Evolutionary conservation across 106 monocot genomes (phyloP).

Genomic region (Dendrobium huoshanense): DNA sequence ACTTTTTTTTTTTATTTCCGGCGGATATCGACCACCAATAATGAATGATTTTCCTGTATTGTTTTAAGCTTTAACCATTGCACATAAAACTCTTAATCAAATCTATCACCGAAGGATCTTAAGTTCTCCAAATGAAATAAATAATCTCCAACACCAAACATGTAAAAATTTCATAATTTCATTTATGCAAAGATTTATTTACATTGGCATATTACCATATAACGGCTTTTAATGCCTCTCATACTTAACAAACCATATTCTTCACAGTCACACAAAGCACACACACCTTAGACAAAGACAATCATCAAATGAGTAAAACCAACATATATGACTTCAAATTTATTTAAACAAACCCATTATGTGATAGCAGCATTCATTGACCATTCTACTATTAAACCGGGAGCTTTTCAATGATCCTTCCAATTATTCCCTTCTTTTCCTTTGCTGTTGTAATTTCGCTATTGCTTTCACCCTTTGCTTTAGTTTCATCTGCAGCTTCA

Average conservation of each 20-base stretch:
- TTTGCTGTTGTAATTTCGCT: background rate
- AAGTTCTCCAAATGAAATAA: too few species aligned
- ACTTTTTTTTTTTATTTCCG: too few species aligned
- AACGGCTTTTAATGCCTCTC: background rate
- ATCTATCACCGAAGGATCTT: too few species aligned
- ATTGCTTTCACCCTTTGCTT: background rate
- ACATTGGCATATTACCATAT: background rate
- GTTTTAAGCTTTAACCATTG: too few species aligned
- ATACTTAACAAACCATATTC: background rate
- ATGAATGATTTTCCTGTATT: too few species aligned
- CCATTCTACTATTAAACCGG: background rate
- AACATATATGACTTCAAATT: background rate
- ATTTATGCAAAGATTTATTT: background rate
- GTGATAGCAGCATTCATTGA: background rate
- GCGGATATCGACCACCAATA: too few species aligned
- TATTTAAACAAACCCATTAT: background rate
- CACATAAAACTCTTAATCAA: too few species aligned
- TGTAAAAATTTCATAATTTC: background rate
- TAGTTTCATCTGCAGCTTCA: background rate
- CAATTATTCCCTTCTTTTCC: constrained; percentile 5
- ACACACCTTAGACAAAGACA: background rate
- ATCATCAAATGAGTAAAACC: background rate
- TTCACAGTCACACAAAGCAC: too few species aligned
- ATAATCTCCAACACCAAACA: background rate
- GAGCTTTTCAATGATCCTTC: background rate